Base-by-base conservation (phyloP, 441 rosid species). In the Aquilaria agallochum region DNA sequence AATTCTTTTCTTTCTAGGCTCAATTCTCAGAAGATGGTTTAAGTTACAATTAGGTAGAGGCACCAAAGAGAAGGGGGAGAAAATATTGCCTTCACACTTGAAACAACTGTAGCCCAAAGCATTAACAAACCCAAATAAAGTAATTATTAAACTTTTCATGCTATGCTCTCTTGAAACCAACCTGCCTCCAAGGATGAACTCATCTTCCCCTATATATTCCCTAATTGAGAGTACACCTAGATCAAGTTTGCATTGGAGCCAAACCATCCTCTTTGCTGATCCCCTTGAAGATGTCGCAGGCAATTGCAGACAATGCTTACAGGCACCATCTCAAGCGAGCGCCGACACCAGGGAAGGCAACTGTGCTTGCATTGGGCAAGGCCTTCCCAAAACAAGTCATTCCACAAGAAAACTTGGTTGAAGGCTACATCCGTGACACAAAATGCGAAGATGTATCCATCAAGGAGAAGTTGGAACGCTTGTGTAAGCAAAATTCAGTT, bases 351-450 rank as follows among this genome's bases (percentile, higher is more conserved):
- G 91, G 93, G 36, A 90, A 83, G 70, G 96, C 98, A 50, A 84
- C 96, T 0, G 74, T 93, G 65, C 95, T 90, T 20, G 98, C 96
- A 63, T 64, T 87, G 0, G 96, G 96, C 55, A 93, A 90, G 80
- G 98, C 96, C 67, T 90, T 93, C 69, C 98, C 96, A 0, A 77
- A 83, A 65, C 91, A 90, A 54, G 78, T 93, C 45, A 74, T 90
- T 67, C 91, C 88, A 15, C 97, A 93, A 70, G 98, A 93, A 56
- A 81, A 82, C 74, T 74, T 90, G 49, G 98, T 90, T 44, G 96
- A 88, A 71, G 96, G 96, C 36, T 90, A 80, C 72, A 73, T 88
- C 11, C 89, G 95, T 0, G 96, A 93, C 76, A 93, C 90, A 50
- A 93, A 85, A 59, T 93, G 97, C 48, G 76, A 74, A n/a, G 95